Base-by-base conservation (phyloP, 192 early-diverging fungal species). In the Entomortierella lignicola region DNA sequence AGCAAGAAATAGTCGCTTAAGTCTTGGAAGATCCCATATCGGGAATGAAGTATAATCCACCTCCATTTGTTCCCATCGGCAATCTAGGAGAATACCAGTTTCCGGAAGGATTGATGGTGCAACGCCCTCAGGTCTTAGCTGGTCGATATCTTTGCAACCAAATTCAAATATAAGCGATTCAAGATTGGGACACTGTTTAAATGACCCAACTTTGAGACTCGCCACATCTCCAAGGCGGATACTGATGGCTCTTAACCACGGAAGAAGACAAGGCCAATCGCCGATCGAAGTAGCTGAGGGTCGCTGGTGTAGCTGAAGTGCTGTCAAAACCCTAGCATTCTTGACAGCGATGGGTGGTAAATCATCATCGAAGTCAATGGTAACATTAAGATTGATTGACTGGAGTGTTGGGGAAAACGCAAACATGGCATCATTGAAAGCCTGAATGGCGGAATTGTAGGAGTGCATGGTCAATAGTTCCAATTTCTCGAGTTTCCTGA, bases 101-200 rank as follows among this genome's bases (percentile, higher is more conserved):
- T 27, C 25, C 23, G 8, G 29, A 10, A 25, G 12, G 0, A n/a
- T 20, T 44, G 26, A n/a, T 11, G 12, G 15, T 20, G 44, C 42
- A 8, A 20, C 10, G 26, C 17, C 29, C 37, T 30, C 34, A 29
- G 31, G 27, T 18, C 13, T 37, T 1, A 1, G 29, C 30, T 47
- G 1, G 1, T n/a, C 27, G 17, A 29, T 0, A 12, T 2, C 25
- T 23, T 32, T 21, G 17, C 23, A 31, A 5, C 66, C 66, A 20
- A 41, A 69, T 44, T 17, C n/a, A 26, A 74, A 41, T 0, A 60
- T 0, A 1, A 73, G 57, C 1, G 25, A 21, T 20, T 60, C 57
- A 20, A 73, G 51, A n/a, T 66, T 61, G 2, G 56, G 63, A 48
- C 63, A 65, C 17, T 60, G 43, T 8, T 42, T 50, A 2, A 73